Percentiles rank a stretch among this genome's conserved stretches.
Evolutionary conservation across 2,329 filamentous ascomycete genomes (phyloP).

Genomic region (Diaporthe caulivora): DNA sequence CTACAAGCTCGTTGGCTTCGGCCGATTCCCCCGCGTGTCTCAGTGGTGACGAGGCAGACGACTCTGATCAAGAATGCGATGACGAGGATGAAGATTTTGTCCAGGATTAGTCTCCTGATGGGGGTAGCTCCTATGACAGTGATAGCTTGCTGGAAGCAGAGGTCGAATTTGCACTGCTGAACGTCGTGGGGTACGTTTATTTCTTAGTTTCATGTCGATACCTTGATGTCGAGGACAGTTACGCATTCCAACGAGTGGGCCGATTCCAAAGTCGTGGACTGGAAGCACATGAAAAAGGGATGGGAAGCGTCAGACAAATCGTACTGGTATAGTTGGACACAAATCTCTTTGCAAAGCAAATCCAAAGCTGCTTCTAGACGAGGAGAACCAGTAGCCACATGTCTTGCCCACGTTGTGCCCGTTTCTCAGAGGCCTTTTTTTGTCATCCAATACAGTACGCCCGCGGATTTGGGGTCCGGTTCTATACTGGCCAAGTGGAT

Average conservation of each 20-base stretch:
- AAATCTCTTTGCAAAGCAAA: not conserved
- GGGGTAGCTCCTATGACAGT: not conserved
- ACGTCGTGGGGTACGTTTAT: not conserved
- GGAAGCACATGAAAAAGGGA: not conserved
- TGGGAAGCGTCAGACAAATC: not conserved
- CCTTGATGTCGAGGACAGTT: accelerated
- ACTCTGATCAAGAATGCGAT: not conserved
- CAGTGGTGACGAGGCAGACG: not conserved
- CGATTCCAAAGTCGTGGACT: not conserved
- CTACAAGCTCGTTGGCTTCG: not conserved
- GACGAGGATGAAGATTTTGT: not conserved
- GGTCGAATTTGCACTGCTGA: not conserved
- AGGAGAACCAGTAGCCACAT: not conserved
- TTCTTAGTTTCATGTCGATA: not conserved
- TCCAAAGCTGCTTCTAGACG: not conserved
- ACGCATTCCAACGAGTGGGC: not conserved
- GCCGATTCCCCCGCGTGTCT: not conserved
- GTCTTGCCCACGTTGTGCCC: not conserved
- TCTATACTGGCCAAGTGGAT: not conserved
- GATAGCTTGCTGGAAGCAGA: not conserved
- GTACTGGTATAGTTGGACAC: not conserved
- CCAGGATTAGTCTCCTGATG: not conserved
- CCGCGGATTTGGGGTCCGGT: not conserved
- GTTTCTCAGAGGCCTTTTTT: not conserved
- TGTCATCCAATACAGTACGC: not conserved